Base-by-base conservation (phyloP, 1,284 basidiomycete species). In the Abortiporus biennis region DNA sequence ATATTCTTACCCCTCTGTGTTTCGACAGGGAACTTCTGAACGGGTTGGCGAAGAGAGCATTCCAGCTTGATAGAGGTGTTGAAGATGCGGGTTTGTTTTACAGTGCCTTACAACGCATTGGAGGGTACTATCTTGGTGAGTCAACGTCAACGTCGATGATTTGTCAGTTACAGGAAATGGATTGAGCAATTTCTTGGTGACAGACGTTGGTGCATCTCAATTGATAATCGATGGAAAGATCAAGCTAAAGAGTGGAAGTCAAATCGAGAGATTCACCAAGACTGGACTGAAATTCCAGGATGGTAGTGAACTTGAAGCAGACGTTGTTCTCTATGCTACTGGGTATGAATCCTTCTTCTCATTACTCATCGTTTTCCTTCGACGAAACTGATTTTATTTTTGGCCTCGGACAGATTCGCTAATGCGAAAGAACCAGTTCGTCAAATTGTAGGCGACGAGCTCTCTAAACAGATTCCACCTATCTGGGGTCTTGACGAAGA, bases 201-300 rank as follows among this genome's bases (percentile, higher is more conserved):
- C 55, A 22, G 69, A 73, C 47, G 64, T 69, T 17, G 71, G 70
- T 15, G 61, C 58, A 24, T 63, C 64, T 2, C 54, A 66, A 11
- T 58, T 77, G 30, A 78, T 89, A 48, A 68, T 72, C 6, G 76
- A 82, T 29, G 76, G 78, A 11, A 74, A 78, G 47, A 85, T 89
- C 59, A 83, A 85, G 54, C 62, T 89, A 36, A 84, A 85, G 57
- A 77, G 71, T 46, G 80, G 81, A 33, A 68, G 68, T 30, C 64
- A 71, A 36, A 71, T 80, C 41, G 61, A 67, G 29, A 53, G 56
- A 23, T 78, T 79, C 51, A 77, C 72, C 0, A 63, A 73, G 45
- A 66, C 56, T 2, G 73, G 74, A 0, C 53, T 88, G 2, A 65
- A 67, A 15, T 86, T 89, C 50, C 72, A 71, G 39, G 74, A 89